A percentile compares a stretch with the other conserved stretches of the same genome.
phyloP scores from a whole-genome alignment of 163 green algal genomes.

The Scenedesmus sp. region DNA sequence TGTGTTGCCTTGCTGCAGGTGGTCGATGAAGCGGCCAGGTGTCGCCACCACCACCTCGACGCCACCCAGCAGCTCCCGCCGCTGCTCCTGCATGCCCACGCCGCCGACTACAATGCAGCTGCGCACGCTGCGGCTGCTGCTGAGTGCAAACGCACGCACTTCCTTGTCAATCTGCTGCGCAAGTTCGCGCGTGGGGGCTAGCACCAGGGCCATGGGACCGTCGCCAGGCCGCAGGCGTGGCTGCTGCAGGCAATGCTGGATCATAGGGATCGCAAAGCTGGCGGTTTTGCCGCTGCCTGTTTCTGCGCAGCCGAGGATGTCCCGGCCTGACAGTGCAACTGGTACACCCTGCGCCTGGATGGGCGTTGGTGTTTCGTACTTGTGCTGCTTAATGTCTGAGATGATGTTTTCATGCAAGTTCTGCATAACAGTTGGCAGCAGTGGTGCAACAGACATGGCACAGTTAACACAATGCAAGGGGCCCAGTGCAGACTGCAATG shows the following conservation, averaged over 20 bases:
- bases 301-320: constrained; percentile 78
- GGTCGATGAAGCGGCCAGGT: constrained; percentile 90
- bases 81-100: constrained; percentile 91
- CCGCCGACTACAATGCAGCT: constrained; percentile 89
- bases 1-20: constrained; percentile 81
- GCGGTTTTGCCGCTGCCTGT: constrained; percentile 92
- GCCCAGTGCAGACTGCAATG: background rate
- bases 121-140: constrained; percentile 68
- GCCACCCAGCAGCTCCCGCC: constrained; percentile 90
- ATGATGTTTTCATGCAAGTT: constrained; percentile 85
- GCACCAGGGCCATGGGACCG: constrained; percentile 89
- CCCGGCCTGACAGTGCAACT: constrained; percentile 71
- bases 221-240: constrained; percentile 82
- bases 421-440: constrained; percentile 59
- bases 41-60: constrained; percentile 91
- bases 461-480: background rate
- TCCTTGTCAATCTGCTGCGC: constrained; percentile 97
- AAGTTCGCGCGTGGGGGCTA: constrained; percentile 96
- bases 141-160: constrained; percentile 81
- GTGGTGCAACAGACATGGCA: background rate
- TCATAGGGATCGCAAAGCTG: constrained; percentile 91
- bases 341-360: constrained; percentile 82
- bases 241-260: constrained; percentile 91
- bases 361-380: constrained; percentile 80
- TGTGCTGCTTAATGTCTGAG: constrained; percentile 73